Evolutionary conservation across 2,329 filamentous ascomycete genomes (phyloP), one percentile per base, ranked within the genome.

Genomic region (Lachnellula subtilissima): DNA sequence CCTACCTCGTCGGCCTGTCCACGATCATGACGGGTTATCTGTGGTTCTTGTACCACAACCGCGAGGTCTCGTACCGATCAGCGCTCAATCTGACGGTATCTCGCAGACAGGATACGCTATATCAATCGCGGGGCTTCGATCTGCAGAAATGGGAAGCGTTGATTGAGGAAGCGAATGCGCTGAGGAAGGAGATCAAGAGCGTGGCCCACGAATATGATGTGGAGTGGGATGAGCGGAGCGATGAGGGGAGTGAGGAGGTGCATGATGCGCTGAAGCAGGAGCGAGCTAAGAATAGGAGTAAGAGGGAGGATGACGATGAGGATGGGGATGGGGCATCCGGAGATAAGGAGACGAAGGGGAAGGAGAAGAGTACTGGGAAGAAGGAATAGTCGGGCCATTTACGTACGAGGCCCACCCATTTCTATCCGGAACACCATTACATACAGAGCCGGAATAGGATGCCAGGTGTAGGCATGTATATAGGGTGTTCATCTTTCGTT

Each of bases 21-120:
- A 91, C 88, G 12, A 83, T 96, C 67, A 95, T 96, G 76, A 87
- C 87, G 7, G 92, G 91, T 63, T 97, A 97, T 67, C 77, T 96
- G 53, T 97, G 91, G 90, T 96, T 97, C 70, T 76, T 96, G 12
- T 96, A 92, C 73, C 89, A 96, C 75, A 95, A 92, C 73, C 84
- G 89, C 19, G 91, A 96, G 72, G 85, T 96, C 11, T 89, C 84
- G 61, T 96, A 96, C 76, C 86, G 88, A 63, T 87, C 87, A 2
- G 91, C 92, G 28, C 84, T 96, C 75, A 92, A 95, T 70, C 80
- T 95, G 53, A 96, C 92, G 6, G 88, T 96, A 39, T 89, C 84
- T 39, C 80, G 85, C 37, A 82, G 91, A 5, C 91, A 96, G 72
- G 80, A 82, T 53, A 83, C 85, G 52, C 76, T 96, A 11, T 96